Evolutionary conservation across 1,284 basidiomycete species (phyloP), one percentile per base, ranked within the genome.

Genomic region (Cutaneotrichosporon spelunceum): DNA sequence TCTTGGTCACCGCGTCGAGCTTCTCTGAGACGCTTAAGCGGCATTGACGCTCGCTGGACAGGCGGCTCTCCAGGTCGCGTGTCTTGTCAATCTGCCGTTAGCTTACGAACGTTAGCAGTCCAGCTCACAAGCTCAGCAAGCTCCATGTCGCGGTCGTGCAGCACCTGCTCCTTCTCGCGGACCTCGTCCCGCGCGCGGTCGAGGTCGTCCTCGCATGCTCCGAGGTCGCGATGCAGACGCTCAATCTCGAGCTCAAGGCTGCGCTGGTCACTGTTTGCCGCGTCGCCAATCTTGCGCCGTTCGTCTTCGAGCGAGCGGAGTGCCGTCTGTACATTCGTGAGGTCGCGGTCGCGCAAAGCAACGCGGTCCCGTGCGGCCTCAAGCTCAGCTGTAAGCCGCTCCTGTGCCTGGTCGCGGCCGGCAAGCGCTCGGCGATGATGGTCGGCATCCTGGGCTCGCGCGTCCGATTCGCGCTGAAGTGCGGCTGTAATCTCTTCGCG

Each of bases 171-270:
- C 61, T 83, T 82, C 45, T 87, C 85, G 21, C 86, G 85, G 16
- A 92, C 77, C 54, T 93, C 91, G 63, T 86, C 84, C 56, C 89
- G 83, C 2, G 88, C 85, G 14, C 88, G 85, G 16, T 84, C 79
- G 9, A 96, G 82, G 58, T 96, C 91, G 66, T 88, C 87, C 71
- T 95, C 91, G 13, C 88, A 83, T 8, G 88, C 82, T 66, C 87
- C 85, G 24, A 96, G 74, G 74, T 98, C 95, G 33, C 93, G 85
- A 73, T 89, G 88, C 53, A 95, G 81, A 2, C 93, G 82, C 69
- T 97, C 94, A 4, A 93, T 84, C 78, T 98, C 94, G 27, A 97
- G 84, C 76, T 96, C 90, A 44, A 98, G 80, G 0, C 90, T 90
- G 81, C 92, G 91, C 60, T 87, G 84, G 53, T 92, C 89, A 11